A percentile compares a stretch with the other conserved stretches of the same genome.
phyloP scores from a whole-genome alignment of 208 protist genomes.

The Porcisia deanei region DNA sequence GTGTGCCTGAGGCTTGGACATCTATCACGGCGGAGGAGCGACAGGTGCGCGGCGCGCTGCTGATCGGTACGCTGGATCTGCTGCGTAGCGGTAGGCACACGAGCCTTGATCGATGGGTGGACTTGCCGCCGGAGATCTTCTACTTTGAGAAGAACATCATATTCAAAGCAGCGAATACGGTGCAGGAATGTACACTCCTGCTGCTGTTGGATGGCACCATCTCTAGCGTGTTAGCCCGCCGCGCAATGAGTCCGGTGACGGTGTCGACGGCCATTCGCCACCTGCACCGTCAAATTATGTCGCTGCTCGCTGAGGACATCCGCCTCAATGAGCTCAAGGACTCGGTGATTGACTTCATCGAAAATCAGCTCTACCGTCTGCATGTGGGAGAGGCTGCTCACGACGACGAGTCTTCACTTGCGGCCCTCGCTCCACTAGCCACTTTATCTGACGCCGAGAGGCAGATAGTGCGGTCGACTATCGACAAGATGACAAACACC shows the following conservation, averaged over 20 bases:
- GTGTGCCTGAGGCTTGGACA: constrained; percentile 35
- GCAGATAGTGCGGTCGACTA: constrained; percentile 40
- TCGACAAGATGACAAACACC: constrained; percentile 88
- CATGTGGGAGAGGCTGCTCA: constrained; percentile 3
- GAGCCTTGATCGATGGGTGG: constrained; percentile 62
- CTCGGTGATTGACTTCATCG: constrained; percentile 44
- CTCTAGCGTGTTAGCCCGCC: constrained; percentile 61
- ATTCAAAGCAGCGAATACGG: constrained; percentile 78
- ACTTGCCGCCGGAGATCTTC: constrained; percentile 69
- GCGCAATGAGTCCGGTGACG: constrained; percentile 32
- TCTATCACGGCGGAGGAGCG: constrained; percentile 45
- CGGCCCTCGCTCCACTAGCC: neutral
- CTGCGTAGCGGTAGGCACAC: constrained; percentile 55
- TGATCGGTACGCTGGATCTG: constrained; percentile 58
- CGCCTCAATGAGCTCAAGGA: constrained; percentile 65
- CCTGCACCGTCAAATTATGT: constrained; percentile 59
- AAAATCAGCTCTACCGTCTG: constrained; percentile 34
- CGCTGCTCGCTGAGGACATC: constrained; percentile 52
- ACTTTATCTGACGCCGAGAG: constrained; percentile 53
- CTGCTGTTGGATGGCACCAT: constrained; percentile 71
- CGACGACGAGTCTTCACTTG: constrained; percentile 12
- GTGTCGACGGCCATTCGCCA: constrained; percentile 45
- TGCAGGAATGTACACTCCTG: constrained; percentile 75
- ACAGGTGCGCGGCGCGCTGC: constrained; percentile 58
- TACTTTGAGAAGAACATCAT: constrained; percentile 82